Conservation (phyloP, 768 basidiomycete genomes). For the Lactarius deliciosus region DNA sequence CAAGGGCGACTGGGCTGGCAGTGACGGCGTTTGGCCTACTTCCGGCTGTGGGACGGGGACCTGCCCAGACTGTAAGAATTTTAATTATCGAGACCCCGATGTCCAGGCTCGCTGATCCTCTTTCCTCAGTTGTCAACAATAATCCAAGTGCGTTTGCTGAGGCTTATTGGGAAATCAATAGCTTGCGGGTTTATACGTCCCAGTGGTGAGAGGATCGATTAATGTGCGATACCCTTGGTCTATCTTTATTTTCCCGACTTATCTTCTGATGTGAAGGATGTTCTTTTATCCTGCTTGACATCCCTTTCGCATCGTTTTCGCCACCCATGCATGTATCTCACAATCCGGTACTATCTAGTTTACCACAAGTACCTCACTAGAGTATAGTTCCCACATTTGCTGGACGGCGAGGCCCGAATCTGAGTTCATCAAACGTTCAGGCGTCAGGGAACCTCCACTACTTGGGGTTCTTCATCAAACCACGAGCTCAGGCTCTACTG, state of each 20-base stretch:
- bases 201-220: neutral
- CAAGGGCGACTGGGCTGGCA: slow-evolving; percentile 29
- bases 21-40: neutral
- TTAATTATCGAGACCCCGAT: neutral
- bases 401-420: neutral
- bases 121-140: slow-evolving; percentile 51
- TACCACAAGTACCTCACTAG: neutral
- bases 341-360: neutral
- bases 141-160: slow-evolving; percentile 57
- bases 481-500: too few relatives aligned
- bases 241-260: neutral
- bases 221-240: neutral
- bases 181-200: slow-evolving; percentile 53
- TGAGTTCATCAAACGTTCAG: neutral
- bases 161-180: slow-evolving; percentile 71
- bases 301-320: neutral
- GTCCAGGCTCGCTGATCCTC: neutral
- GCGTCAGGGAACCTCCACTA: too few relatives aligned
- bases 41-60: slow-evolving; percentile 41
- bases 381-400: neutral
- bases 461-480: too few relatives aligned
- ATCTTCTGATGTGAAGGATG: neutral
- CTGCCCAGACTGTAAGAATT: slow-evolving; percentile 49
- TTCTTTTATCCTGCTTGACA: neutral
- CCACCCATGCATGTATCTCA: neutral